A percentile compares a stretch with the other conserved stretches of the same genome.
These are phyloP conservation scores for Ceratocystis cubensis DNA, from an alignment of 2,329 filamentous ascomycete species.

Conservation along the genomic window DNA sequence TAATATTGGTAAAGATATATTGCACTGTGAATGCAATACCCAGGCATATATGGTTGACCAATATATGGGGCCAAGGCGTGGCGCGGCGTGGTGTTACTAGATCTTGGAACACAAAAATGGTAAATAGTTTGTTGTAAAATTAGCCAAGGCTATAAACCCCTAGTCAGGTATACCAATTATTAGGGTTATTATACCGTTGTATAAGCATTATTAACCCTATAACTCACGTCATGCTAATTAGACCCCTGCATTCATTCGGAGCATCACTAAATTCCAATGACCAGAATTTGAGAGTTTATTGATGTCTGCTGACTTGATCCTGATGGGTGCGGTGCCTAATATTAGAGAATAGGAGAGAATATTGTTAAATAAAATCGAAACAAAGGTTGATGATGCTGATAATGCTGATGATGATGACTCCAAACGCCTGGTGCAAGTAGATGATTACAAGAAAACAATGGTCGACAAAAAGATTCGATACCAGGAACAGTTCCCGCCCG, in stretches of 20 bases:
- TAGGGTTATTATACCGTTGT: too few relatives aligned
- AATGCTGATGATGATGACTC: not conserved
- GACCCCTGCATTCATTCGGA: not conserved
- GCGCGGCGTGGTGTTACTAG: too few relatives aligned
- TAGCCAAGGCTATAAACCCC: too few relatives aligned
- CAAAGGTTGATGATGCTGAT: slow-evolving; percentile 2
- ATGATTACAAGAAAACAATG: slow-evolving; percentile 21
- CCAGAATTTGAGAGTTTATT: not conserved
- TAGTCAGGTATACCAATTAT: too few relatives aligned
- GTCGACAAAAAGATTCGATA: slow-evolving; percentile 22
- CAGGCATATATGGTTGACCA: too few relatives aligned
- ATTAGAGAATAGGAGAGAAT: not conserved
- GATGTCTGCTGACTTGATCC: not conserved
- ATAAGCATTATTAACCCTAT: not conserved
- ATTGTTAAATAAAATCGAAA: slow-evolving; percentile 2
- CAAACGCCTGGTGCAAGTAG: slow-evolving; percentile 5
- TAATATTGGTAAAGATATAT: too few relatives aligned
- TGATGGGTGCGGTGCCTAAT: not conserved
- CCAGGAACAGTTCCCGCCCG: too few relatives aligned
- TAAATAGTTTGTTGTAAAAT: too few relatives aligned
- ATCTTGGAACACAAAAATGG: too few relatives aligned
- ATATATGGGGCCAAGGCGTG: too few relatives aligned
- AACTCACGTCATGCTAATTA: not conserved
- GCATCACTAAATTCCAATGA: not conserved
- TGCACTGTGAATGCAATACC: too few relatives aligned